phyloP scores from a whole-genome alignment of 176 grass and related monocot species.

The Oryza australiensis region DNA sequence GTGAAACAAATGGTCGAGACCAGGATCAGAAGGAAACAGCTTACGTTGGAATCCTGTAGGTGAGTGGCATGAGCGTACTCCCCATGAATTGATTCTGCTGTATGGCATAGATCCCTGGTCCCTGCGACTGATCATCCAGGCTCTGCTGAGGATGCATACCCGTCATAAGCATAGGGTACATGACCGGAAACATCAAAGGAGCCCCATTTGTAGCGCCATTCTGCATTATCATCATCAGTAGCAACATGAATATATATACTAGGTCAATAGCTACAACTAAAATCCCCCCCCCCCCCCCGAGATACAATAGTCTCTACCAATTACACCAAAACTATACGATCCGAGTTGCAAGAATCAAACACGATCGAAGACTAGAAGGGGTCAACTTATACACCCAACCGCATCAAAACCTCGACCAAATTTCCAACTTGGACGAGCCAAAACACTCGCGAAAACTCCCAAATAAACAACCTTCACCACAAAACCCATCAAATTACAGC shows the following conservation, averaged over 20 bases:
- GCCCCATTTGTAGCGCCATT: constrained; percentile 21
- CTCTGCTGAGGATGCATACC: constrained; percentile 50
- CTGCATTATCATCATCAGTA: constrained; percentile 9
- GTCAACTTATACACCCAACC: not conserved
- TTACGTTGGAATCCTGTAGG: constrained; percentile 88
- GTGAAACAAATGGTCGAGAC: not conserved
- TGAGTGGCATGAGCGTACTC: constrained; percentile 63
- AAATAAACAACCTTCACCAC: not conserved
- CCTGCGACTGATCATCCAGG: constrained; percentile 55
- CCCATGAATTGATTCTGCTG: constrained; percentile 58
- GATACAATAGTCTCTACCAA: not conserved
- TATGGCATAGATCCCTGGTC: constrained; percentile 89
- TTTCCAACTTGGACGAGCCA: not conserved
- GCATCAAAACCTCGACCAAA: not conserved
- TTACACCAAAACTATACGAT: not conserved
- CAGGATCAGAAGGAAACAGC: constrained; percentile 4
- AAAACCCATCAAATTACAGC: not conserved
- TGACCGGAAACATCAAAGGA: constrained; percentile 40
- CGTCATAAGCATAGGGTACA: constrained; percentile 36
- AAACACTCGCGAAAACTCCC: not conserved
- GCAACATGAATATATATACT: not conserved
- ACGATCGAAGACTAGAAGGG: not conserved
- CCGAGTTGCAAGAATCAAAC: not conserved
- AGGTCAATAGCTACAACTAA: not conserved
- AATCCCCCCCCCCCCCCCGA: too few species aligned